Conservation (phyloP, 78 protist genomes). For the Polysphondylium violaceum region DNA sequence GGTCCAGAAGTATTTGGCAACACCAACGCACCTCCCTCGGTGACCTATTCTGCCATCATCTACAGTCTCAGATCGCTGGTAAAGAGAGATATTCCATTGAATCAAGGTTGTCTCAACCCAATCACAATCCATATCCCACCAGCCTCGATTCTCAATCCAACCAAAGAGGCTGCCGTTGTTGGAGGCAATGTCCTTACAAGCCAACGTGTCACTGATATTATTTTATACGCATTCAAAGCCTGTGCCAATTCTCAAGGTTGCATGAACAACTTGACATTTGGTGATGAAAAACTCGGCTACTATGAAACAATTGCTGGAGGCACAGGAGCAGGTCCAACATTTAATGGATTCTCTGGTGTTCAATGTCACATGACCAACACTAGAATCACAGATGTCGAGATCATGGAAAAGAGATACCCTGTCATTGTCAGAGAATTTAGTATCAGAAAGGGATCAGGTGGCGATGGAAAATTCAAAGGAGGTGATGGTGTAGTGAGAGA, state of each 20-base stretch:
- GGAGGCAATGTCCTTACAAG: conserved; percentile 98
- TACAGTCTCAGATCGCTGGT: conserved; percentile 94
- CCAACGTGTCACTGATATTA: conserved; percentile 94
- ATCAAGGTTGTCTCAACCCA: conserved; percentile 94
- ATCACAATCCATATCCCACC: conserved; percentile 82
- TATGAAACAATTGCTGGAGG: conserved; percentile 99
- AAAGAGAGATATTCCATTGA: conserved; percentile 93
- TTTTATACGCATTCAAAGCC: conserved; percentile 89
- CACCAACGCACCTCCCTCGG: conserved; percentile 93
- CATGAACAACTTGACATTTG: conserved; percentile 98
- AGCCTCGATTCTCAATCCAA: conserved; percentile 86
- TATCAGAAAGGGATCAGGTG: conserved; percentile 94
- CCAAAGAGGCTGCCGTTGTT: conserved; percentile 92
- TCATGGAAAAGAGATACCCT: conserved; percentile 95
- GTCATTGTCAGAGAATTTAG: conserved; percentile 85
- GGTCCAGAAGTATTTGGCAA: conserved; percentile 91
- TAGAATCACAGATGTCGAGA: conserved; percentile 96
- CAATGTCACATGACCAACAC: conserved; percentile 99
- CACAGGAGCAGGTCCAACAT: conserved; percentile 95
- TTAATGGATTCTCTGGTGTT: conserved; percentile 91
- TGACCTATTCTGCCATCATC: conserved; percentile 91
- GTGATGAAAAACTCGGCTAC: conserved; percentile 91
- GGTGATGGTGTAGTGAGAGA: conserved; percentile 96
- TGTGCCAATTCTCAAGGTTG: conserved; percentile 92
- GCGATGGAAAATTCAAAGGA: conserved; percentile 88